These are phyloP conservation scores for Xylaria intraflava DNA, from an alignment of 495 filamentous ascomycete genomes.

Conservation along the genomic window DNA sequence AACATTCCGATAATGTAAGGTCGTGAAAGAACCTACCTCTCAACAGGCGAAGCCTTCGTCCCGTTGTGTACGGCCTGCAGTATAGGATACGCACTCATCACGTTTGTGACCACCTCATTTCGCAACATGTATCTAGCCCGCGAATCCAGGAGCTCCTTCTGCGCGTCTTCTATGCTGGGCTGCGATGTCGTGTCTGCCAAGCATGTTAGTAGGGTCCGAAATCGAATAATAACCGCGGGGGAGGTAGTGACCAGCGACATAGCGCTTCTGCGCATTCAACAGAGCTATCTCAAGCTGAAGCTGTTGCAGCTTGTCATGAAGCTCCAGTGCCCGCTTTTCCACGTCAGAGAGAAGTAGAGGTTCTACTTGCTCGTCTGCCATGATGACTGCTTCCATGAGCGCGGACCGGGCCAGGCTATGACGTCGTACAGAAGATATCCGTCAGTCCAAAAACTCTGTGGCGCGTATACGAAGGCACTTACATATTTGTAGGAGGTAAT, in stretches of 20 bases:
- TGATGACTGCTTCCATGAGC: background rate
- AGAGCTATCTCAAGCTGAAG: constrained; percentile 64
- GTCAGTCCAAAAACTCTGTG: too few species aligned
- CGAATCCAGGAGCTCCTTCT: constrained; percentile 61
- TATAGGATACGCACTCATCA: constrained; percentile 63
- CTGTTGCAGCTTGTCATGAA: constrained; percentile 64
- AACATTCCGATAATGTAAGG: background rate
- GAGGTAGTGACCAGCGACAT: constrained; percentile 23
- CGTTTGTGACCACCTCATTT: constrained; percentile 57
- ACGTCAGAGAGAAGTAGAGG: constrained; percentile 45
- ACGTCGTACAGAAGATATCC: too few species aligned
- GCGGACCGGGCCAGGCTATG: too few species aligned
- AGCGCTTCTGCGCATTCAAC: constrained; percentile 47
- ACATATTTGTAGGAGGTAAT: too few species aligned
- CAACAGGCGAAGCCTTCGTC: constrained; percentile 54
- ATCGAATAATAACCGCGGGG: background rate
- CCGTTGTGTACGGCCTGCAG: constrained; percentile 70
- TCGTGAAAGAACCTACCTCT: constrained; percentile 47
- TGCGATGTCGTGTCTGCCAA: constrained; percentile 17
- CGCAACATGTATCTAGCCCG: constrained; percentile 60
- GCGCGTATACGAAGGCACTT: too few species aligned
- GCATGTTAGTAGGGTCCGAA: constrained; percentile 2
- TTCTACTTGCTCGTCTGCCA: constrained; percentile 13
- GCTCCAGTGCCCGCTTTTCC: constrained; percentile 56
- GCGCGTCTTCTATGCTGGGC: constrained; percentile 48